phyloP scores from a whole-genome alignment of 1,139 yeast species.

The Suhomyces kunorum region DNA sequence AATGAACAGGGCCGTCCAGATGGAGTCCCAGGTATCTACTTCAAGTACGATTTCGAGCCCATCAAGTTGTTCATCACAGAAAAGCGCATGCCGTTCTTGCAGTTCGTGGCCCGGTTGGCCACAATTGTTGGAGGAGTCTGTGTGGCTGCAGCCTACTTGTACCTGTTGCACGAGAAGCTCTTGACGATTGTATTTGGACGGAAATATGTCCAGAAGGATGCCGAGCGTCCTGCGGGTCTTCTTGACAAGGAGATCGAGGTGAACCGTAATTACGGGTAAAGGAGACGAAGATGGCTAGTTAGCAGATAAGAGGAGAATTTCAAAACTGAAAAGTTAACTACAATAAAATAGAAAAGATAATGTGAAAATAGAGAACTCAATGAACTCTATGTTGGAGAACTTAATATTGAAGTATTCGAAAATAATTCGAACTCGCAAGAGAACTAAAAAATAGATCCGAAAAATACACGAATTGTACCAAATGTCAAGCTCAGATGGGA shows the following conservation, averaged over 20 bases:
- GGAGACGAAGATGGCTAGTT: no score
- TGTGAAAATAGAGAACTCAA: no score
- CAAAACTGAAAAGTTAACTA: neutral
- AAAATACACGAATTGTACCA: no score
- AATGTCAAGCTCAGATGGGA: no score
- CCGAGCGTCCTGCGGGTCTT: constrained; percentile 49
- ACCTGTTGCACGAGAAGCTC: constrained; percentile 49
- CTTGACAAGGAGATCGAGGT: constrained; percentile 18
- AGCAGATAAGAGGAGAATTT: no score
- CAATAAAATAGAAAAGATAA: neutral
- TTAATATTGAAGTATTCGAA: no score
- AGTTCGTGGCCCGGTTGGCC: constrained; percentile 74
- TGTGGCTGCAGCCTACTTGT: constrained; percentile 53
- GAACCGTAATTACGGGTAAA: no score
- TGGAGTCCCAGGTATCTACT: constrained; percentile 74
- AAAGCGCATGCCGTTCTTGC: constrained; percentile 70
- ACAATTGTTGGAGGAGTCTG: constrained; percentile 78
- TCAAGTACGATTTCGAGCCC: constrained; percentile 88
- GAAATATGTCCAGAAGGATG: constrained; percentile 52
- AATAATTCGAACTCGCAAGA: no score
- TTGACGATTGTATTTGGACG: constrained; percentile 50
- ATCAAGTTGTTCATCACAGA: constrained; percentile 70
- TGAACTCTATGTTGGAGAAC: no score
- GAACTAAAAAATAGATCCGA: no score
- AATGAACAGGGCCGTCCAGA: constrained; percentile 27